These are phyloP conservation scores for Tetracentron sinense DNA, from an alignment of 164 flowering plant species.

Conservation along the genomic window DNA sequence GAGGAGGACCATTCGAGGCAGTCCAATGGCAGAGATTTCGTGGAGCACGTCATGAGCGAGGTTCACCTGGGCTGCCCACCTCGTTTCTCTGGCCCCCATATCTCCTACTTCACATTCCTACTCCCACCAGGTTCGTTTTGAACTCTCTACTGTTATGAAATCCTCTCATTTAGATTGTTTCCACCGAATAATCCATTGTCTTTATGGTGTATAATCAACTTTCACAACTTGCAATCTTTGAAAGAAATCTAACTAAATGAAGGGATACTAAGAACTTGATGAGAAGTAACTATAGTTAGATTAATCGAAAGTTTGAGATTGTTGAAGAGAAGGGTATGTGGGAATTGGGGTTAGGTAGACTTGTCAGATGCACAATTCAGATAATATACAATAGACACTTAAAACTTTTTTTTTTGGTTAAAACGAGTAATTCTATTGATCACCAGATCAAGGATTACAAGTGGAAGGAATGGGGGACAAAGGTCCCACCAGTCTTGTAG, in stretches of 20 bases:
- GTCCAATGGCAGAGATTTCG: constrained; percentile 17
- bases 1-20: neutral
- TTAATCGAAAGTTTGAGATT: neutral
- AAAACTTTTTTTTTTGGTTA: no score
- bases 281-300: neutral
- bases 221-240: neutral
- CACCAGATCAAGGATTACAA: no score
- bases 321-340: no score
- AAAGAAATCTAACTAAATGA: neutral
- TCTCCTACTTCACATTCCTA: constrained; percentile 66
- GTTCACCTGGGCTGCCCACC: constrained; percentile 91
- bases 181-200: neutral
- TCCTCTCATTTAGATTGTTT: no score
- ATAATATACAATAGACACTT: no score
- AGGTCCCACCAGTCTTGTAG: no score
- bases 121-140: constrained; percentile 36
- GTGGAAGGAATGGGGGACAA: no score
- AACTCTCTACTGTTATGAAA: no score
- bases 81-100: constrained; percentile 35
- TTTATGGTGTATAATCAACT: no score
- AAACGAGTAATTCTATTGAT: no score
- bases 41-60: constrained; percentile 83
- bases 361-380: no score
- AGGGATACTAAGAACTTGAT: neutral
- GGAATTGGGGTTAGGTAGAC: no score